Conservation (phyloP, 2,329 filamentous ascomycete genomes). For the Pseudogymnoascus sp. region DNA sequence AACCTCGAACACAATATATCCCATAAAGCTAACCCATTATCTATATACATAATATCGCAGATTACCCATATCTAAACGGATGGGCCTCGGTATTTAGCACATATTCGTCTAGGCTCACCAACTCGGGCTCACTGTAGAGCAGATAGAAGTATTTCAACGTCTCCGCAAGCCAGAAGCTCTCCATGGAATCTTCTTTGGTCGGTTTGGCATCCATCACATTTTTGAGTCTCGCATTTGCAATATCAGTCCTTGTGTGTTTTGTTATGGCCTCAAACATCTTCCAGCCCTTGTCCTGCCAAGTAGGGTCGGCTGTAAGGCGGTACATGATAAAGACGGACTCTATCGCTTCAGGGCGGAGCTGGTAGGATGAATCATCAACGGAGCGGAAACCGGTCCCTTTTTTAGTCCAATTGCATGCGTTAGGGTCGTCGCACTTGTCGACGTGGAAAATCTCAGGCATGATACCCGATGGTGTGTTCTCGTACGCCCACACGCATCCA, state of each 20-base stretch:
- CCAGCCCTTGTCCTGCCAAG: conserved; percentile 39
- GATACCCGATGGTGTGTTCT: conserved; percentile 47
- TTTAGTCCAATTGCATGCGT: conserved; percentile 22
- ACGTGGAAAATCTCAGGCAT: conserved; percentile 51
- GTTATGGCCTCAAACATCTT: conserved; percentile 42
- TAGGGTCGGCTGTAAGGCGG: conserved; percentile 24
- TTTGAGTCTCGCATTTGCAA: conserved; percentile 36
- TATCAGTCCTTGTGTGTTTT: conserved; percentile 34
- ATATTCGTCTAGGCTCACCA: conserved; percentile 54
- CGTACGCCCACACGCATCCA: conserved; percentile 57
- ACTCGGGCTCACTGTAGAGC: conserved; percentile 39
- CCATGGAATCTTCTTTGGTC: conserved; percentile 44
- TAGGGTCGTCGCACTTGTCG: conserved; percentile 20
- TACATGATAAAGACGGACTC: conserved; percentile 59
- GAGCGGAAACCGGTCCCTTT: conserved; percentile 13
- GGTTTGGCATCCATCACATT: conserved; percentile 30
- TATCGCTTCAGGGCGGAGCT: conserved; percentile 56
- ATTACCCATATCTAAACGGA: conserved; percentile 20
- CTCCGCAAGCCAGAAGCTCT: conserved; percentile 51
- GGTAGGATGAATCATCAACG: conserved; percentile 32
- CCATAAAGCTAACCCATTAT: not conserved
- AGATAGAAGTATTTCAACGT: conserved; percentile 58
- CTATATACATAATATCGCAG: not conserved
- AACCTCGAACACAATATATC: not conserved
- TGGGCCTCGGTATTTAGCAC: conserved; percentile 37